Base-by-base conservation (phyloP, 352 stramenopile species). In the Globisporangium carolinianum region DNA sequence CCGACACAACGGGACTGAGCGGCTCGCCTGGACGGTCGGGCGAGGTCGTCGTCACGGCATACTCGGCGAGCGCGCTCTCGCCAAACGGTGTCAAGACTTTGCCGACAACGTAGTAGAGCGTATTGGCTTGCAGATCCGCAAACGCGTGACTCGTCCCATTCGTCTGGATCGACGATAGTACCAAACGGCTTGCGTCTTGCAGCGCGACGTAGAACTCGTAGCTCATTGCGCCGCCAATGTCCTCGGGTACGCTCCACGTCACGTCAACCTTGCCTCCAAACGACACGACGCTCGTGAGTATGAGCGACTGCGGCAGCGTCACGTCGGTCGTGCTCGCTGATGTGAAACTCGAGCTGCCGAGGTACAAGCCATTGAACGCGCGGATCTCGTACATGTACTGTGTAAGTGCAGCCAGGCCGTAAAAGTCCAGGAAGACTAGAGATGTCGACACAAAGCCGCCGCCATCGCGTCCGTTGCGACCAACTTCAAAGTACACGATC, bases 241-340 rank as follows among this genome's bases (percentile, higher is more conserved):
- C 65, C 39, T 70, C 60, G 1, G 75, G 58, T 36, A 45, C 43
- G 10, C 45, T 35, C 81, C 74, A 89, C 3, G 55, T 54, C 5
- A 83, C 68, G 54, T 76, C 62, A 5, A 91, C 58, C 2, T 57
- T 59, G 36, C 81, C 78, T 32, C 80, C 81, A 46, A 68, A 84
- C 0, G 68, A 41, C 8, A 56, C 36, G 0, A 72, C 49, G 15
- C 17, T 48, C 43, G 41, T 45, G 38, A 83, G 63, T 0, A 67
- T 1, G 4, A 63, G 55, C 0, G 71, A 39, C n/a, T 71, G 61
- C 18, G 80, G 61, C 17, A 66, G 5, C 1, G 69, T 71, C 15
- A 73, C 65, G 0, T 39, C 35, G 0, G 63, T 65, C 1, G 80
- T 83, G 0, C 4, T 47, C 5, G 57, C 56, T 5, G 4, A 37